Conservation (phyloP, 2,329 filamentous ascomycete genomes). For the Claviceps sp. region DNA sequence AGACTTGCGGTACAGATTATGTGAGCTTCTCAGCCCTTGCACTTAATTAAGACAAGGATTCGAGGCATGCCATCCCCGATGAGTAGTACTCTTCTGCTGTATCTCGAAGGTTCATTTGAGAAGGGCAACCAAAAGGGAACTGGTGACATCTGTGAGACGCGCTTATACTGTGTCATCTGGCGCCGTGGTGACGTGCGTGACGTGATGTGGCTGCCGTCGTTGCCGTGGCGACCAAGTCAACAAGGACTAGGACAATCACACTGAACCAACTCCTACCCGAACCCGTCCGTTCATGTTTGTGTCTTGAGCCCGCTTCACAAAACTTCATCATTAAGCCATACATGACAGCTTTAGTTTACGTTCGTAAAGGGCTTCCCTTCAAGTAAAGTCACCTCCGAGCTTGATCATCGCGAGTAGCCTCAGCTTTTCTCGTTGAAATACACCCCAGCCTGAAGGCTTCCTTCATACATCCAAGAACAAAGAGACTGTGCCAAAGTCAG, state of each 20-base stretch:
- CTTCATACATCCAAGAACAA: constrained; percentile 6
- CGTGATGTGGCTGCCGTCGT: constrained; percentile 8
- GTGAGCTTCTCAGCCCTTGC: too few relatives aligned
- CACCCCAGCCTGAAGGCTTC: constrained; percentile 20
- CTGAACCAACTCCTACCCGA: constrained; percentile 6
- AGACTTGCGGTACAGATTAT: too few relatives aligned
- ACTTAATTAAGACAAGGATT: too few relatives aligned
- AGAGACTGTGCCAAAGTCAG: constrained; percentile 22
- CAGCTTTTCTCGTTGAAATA: constrained; percentile 9
- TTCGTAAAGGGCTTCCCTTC: constrained; percentile 1
- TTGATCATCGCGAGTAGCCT: constrained; percentile 8
- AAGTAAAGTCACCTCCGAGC: constrained; percentile 6
- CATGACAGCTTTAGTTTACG: constrained; percentile 1
- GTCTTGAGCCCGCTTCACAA: constrained; percentile 11
- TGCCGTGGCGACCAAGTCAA: constrained; percentile 22
- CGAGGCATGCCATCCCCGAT: neutral
- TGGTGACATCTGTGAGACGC: constrained; percentile 5
- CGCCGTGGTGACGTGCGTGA: constrained; percentile 10
- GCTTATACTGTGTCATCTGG: constrained; percentile 2
- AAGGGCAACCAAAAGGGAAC: neutral
- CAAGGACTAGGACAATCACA: constrained; percentile 15
- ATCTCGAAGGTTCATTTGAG: neutral
- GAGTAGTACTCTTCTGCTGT: neutral
- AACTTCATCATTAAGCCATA: constrained; percentile 7
- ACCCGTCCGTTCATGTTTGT: constrained; percentile 12